Evolutionary conservation across 805 yeast species (phyloP).

Genomic region (Candida andamanensis): DNA sequence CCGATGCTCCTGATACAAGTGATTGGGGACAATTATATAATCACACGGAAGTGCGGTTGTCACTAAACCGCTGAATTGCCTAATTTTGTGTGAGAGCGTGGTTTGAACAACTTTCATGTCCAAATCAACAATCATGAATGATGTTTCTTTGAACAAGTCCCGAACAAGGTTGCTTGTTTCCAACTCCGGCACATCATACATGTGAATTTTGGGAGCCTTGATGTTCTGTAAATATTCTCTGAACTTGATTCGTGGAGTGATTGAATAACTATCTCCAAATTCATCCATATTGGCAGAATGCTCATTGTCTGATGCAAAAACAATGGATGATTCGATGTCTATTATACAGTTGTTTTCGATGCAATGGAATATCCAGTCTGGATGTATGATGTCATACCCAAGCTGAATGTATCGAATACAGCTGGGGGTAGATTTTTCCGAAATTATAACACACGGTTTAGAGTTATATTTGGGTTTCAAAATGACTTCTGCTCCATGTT

Average conservation of each 20-base stretch:
- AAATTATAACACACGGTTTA: conserved; percentile 16
- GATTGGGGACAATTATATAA: conserved; percentile 10
- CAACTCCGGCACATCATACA: not conserved
- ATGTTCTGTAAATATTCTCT: conserved; percentile 4
- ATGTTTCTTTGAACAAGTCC: conserved; percentile 16
- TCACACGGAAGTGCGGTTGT: conserved; percentile 5
- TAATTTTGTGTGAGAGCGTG: conserved; percentile 22
- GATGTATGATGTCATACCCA: conserved; percentile 59
- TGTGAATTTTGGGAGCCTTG: not conserved
- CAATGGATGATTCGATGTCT: conserved; percentile 51
- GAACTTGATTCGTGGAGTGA: conserved; percentile 8
- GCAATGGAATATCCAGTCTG: conserved; percentile 73
- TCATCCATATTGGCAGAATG: conserved; percentile 42
- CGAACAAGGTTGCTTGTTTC: conserved; percentile 1
- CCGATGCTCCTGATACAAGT: conserved; percentile 6
- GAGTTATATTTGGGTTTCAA: conserved; percentile 5
- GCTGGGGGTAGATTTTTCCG: conserved; percentile 25
- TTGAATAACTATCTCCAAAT: conserved; percentile 57
- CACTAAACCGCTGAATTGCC: conserved; percentile 42
- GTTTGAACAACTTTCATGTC: conserved; percentile 5
- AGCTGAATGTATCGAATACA: conserved; percentile 18
- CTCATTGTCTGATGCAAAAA: conserved; percentile 38
- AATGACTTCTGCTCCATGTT: conserved; percentile 48
- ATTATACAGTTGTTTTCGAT: conserved; percentile 37
- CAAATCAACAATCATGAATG: conserved; percentile 23